Evolutionary conservation across 2,329 filamentous ascomycete genomes (phyloP).

Genomic region (Tolypocladium tropicale): DNA sequence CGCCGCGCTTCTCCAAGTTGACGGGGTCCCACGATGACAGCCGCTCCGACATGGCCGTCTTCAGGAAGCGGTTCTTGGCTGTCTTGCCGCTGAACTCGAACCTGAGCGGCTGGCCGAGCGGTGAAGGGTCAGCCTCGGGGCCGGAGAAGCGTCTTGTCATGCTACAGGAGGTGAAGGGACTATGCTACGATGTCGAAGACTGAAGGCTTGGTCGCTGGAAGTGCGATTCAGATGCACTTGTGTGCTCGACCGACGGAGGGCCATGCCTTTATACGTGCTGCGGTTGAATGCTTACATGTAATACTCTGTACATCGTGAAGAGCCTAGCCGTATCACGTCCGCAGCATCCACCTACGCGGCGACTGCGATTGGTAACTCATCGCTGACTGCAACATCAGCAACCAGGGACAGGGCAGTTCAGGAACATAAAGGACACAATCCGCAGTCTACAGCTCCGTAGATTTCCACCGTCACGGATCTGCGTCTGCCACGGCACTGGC

Average conservation of each 20-base stretch:
- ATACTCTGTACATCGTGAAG: too few species aligned
- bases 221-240: neutral
- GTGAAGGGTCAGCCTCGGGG: conserved; percentile 6
- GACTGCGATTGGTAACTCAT: neutral
- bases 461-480: neutral
- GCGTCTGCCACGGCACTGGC: neutral
- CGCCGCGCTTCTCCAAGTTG: conserved; percentile 36
- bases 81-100: conserved; percentile 42
- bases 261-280: too few species aligned
- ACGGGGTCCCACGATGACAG: conserved; percentile 50
- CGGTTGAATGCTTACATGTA: too few species aligned
- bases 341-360: neutral
- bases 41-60: conserved; percentile 57
- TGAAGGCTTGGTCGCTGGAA: neutral
- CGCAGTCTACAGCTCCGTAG: neutral
- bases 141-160: conserved; percentile 6
- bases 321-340: too few species aligned
- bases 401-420: neutral
- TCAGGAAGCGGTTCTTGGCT: conserved; percentile 56
- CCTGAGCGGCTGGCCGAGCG: conserved; percentile 32
- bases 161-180: neutral
- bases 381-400: neutral
- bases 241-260: neutral
- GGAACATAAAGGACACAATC: neutral
- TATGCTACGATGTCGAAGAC: neutral